These are phyloP conservation scores for Hirsutella rhossiliensis DNA, from an alignment of 2,329 filamentous ascomycete genomes.

Conservation along the genomic window DNA sequence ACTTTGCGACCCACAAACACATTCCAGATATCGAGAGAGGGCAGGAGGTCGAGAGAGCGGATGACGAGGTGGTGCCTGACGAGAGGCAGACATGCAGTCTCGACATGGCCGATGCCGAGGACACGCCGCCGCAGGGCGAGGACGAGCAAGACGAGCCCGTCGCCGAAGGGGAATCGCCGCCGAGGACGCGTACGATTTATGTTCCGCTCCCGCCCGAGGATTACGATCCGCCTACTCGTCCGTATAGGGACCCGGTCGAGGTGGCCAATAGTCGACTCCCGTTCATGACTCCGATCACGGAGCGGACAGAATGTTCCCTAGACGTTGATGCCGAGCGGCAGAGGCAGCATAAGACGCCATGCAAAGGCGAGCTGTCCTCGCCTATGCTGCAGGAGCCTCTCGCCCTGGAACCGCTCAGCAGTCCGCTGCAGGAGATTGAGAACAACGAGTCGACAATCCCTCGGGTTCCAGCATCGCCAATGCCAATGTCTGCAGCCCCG, in stretches of 20 bases:
- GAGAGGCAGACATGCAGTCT: conserved; percentile 27
- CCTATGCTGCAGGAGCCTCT: conserved; percentile 18
- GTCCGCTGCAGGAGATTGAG: conserved; percentile 58
- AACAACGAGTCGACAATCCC: conserved; percentile 36
- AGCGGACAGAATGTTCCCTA: conserved; percentile 83
- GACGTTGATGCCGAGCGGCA: conserved; percentile 49
- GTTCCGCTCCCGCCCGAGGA: conserved; percentile 76
- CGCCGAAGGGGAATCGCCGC: conserved; percentile 25
- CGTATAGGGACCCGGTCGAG: conserved; percentile 69
- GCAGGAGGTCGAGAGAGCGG: conserved; percentile 5
- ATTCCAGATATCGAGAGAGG: conserved; percentile 33
- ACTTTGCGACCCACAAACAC: conserved; percentile 67
- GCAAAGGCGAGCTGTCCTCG: conserved; percentile 33
- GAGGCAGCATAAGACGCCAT: conserved; percentile 67
- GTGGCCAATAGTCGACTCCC: conserved; percentile 83
- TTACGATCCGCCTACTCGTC: conserved; percentile 66
- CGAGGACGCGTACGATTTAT: conserved; percentile 52
- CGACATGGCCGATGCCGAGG: conserved; percentile 10
- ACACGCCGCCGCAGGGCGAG: conserved; percentile 12
- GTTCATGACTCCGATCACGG: conserved; percentile 98
- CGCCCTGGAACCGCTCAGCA: conserved; percentile 43
- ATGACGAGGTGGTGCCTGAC: conserved; percentile 14
- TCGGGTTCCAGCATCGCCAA: conserved; percentile 38
- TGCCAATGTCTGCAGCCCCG: conserved; percentile 25
- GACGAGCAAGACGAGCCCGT: conserved; percentile 31